Evolutionary conservation across 495 filamentous ascomycete genomes (phyloP), one percentile per base, ranked within the genome.

Genomic region (Aspergillus mulundensis): DNA sequence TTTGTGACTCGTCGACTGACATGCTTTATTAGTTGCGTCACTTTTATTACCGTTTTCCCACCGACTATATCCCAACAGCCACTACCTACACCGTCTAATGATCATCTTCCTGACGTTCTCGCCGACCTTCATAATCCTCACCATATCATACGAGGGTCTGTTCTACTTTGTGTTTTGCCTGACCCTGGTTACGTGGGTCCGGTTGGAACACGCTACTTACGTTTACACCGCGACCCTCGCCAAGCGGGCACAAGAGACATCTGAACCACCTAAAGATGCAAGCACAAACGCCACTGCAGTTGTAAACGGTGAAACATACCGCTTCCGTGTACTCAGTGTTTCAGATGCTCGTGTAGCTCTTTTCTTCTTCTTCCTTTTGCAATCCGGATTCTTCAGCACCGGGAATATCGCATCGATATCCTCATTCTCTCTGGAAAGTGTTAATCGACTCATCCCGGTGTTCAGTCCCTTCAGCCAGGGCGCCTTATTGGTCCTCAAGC

Each of bases 371-470:
- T 90, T 88, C 64, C 81, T 99, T 12, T 81, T 99, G 15, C 93
- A 97, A 70, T 88, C 91, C 20, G 95, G 88, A 34, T 99, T 99
- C 77, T 99, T 99, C 81, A 87, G 87, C 73, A 96, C 92, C 2
- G 95, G 95, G 58, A 99, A 99, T 73, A 84, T 99, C 47, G 94
- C 95, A 5, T 96, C 91, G 5, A 71, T 99, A 53, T 95, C 92
- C 30, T 90, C 93, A 7, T 99, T 99, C 81, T 91, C 87, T 36
- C 79, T 99, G 16, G 94, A 97, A 44, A 89, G 85, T 66, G 94
- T 99, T 23, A 83, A 77, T 72, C 88, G 95, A 12, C 84, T 99
- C n/a, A 81, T 97, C 52, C 95, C 95, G 10, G 75, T 97, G 61
- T 99, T 99, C 72, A 85, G 90, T 62, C 95, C 94, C 21, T 97